A percentile compares a stretch with the other conserved stretches of the same genome.
Conservation (phyloP, 208 protist genomes). For the Leishmania major region DNA sequence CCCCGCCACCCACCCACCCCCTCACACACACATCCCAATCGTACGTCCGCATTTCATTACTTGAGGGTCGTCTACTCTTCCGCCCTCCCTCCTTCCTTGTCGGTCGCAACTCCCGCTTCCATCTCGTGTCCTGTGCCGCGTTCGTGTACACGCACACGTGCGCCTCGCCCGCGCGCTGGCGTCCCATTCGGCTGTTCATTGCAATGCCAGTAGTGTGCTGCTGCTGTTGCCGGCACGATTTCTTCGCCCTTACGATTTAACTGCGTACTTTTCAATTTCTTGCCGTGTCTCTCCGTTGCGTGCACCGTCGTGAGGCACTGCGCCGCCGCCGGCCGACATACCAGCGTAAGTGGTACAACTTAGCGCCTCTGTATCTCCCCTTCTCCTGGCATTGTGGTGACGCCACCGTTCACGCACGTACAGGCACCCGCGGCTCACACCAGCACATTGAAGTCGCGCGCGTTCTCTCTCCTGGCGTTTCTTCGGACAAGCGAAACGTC, state of each 20-base stretch:
- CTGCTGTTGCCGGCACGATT: neutral
- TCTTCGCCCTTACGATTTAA: neutral
- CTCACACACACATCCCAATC: neutral
- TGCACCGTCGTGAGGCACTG: neutral
- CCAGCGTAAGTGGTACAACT: neutral
- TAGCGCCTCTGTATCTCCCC: neutral
- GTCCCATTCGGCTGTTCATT: neutral
- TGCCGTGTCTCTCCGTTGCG: neutral
- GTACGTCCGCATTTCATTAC: neutral
- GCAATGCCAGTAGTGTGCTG: neutral
- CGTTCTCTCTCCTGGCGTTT: neutral
- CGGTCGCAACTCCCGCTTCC: neutral
- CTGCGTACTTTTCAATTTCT: neutral
- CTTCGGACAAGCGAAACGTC: neutral
- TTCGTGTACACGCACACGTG: neutral
- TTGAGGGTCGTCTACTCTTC: neutral
- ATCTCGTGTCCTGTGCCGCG: neutral
- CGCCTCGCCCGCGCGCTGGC: neutral
- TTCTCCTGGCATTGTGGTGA: neutral
- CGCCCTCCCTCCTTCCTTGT: neutral
- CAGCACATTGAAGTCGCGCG: neutral
- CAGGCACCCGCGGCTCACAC: neutral
- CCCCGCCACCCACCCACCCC: too few species aligned
- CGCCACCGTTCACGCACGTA: neutral
- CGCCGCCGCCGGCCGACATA: neutral